These are phyloP conservation scores for Metarhizium album DNA, from an alignment of 2,329 filamentous ascomycete species.

Conservation along the genomic window DNA sequence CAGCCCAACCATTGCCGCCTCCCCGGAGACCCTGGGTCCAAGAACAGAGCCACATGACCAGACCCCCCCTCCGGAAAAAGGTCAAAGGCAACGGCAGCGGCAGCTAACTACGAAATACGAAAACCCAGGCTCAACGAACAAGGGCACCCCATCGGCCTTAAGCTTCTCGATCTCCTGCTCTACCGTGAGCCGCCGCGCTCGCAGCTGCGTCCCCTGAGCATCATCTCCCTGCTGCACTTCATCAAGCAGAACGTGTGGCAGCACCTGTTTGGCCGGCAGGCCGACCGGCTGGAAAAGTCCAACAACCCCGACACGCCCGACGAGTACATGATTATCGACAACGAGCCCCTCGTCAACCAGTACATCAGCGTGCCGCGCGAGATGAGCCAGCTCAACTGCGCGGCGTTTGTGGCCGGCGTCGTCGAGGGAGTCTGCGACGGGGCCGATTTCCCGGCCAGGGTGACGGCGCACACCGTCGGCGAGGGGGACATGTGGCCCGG, in stretches of 20 bases:
- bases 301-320: slow-evolving; percentile 71
- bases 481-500: slow-evolving; percentile 85
- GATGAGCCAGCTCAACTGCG: slow-evolving; percentile 94
- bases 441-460: slow-evolving; percentile 76
- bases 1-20: neutral
- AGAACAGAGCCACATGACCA: no score
- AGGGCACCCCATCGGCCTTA: slow-evolving; percentile 88
- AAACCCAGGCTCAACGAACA: slow-evolving; percentile 65
- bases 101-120: no score
- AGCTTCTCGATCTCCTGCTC: slow-evolving; percentile 88
- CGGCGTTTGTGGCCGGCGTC: slow-evolving; percentile 88
- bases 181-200: slow-evolving; percentile 65
- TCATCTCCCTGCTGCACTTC: slow-evolving; percentile 87
- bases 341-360: slow-evolving; percentile 90
- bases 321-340: slow-evolving; percentile 99
- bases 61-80: neutral
- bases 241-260: slow-evolving; percentile 89
- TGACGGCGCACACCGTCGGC: slow-evolving; percentile 73
- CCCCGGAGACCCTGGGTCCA: no score
- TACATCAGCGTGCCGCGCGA: slow-evolving; percentile 90
- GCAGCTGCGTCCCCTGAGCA: slow-evolving; percentile 69
- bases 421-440: slow-evolving; percentile 95
- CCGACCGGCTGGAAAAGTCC: slow-evolving; percentile 86
- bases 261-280: slow-evolving; percentile 81
- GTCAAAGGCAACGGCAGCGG: no score